Base-by-base conservation (phyloP, 1,284 basidiomycete genomes). In the Rhodotorula sp. region DNA sequence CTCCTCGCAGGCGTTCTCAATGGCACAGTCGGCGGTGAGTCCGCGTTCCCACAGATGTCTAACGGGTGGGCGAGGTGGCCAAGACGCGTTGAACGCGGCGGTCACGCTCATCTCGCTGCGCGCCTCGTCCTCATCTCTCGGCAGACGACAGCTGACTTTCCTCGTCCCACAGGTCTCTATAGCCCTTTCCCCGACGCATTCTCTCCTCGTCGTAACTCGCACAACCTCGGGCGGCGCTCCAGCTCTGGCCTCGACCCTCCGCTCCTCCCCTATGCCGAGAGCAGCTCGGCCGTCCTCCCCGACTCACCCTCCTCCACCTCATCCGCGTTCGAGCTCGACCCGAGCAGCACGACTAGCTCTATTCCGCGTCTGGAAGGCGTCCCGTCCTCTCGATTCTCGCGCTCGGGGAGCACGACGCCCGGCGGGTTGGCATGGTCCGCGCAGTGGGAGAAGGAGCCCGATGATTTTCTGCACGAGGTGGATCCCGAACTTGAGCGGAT, bases 401-500 rank as follows among this genome's bases (percentile, higher is more conserved):
- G 36, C 25, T 32, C 44, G 13, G 56, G 36, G 22, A 54, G 29
- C 50, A 27, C 27, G 56, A 22, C 32, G 41, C 39, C 53, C n/a
- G 50, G 50, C n/a, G 50, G n/a, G n/a, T 22, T 10, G 51, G 6
- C 32, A 9, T 54, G 53, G 53, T 8, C 32, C 19, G 15, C 53
- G 15, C 44, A 44, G 21, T 64, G 48, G 59, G 65, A 66, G 39
- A 56, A 67, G 46, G 65, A 71, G 36, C 27, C 56, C n/a, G 76
- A 79, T 51, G 76, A 78, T 58, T 78, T 66, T 32, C 64, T 75
- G 19, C 70, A 74, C 61, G 55, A 62, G 27, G 50, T 51, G 25
- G 67, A 74, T 12, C 76, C 67, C 29, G 72, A 39, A 29, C 61
- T 73, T 32, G 74, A 74, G 44, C 66, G 51, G 53, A 62, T 55